phyloP scores from a whole-genome alignment of 192 early-diverging fungal genomes.

The Geranomyces variabilis region DNA sequence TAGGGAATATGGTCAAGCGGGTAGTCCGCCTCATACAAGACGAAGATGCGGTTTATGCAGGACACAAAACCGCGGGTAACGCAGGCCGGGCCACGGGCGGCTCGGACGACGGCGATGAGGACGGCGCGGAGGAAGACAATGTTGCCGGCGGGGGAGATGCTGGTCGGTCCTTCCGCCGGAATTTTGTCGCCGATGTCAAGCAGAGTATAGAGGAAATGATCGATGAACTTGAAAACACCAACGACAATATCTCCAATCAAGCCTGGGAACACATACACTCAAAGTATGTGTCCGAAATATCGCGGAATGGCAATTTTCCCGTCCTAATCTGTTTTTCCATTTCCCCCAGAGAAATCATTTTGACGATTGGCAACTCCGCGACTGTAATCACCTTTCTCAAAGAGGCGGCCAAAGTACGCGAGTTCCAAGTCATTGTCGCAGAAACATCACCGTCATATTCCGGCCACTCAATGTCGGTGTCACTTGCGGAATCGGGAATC shows the following conservation, averaged over 20 bases:
- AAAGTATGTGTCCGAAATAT: conserved; percentile 56
- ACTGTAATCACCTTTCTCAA: conserved; percentile 86
- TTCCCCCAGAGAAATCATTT: conserved; percentile 82
- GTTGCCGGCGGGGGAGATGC: not conserved
- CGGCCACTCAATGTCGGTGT: conserved; percentile 83
- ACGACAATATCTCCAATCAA: conserved; percentile 77
- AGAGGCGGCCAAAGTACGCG: conserved; percentile 78
- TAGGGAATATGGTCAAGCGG: conserved; percentile 83
- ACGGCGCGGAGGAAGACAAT: not conserved
- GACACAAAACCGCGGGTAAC: conserved; percentile 14
- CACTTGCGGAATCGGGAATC: conserved; percentile 77
- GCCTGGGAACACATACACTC: conserved; percentile 93
- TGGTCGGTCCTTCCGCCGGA: conserved; percentile 26
- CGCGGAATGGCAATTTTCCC: no score
- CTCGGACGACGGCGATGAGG: not conserved
- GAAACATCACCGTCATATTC: conserved; percentile 87
- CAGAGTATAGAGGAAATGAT: conserved; percentile 87
- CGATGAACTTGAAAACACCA: conserved; percentile 79
- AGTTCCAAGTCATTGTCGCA: conserved; percentile 94
- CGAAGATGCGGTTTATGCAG: conserved; percentile 40
- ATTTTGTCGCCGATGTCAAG: conserved; percentile 77
- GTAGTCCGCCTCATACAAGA: conserved; percentile 85
- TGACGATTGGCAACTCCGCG: conserved; percentile 88
- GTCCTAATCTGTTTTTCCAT: no score
- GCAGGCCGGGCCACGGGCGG: not conserved